A percentile compares a stretch with the other conserved stretches of the same genome.
These are phyloP conservation scores for Acorus calamus DNA, from an alignment of 106 monocot species.

Conservation along the genomic window DNA sequence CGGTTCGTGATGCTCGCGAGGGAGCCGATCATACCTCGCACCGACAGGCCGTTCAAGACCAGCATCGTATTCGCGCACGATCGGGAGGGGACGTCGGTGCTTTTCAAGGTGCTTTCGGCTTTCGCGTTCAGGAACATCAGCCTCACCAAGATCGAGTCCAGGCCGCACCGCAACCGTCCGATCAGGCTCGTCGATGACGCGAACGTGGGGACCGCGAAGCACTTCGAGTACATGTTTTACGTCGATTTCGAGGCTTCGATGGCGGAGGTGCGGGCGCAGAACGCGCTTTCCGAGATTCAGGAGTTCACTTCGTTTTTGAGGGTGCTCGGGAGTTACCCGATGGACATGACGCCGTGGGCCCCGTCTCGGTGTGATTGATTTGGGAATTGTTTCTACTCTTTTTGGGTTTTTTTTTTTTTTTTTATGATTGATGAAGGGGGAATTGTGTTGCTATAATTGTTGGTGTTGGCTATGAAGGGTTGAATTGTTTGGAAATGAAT, in stretches of 20 bases:
- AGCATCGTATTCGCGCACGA: slow-evolving; percentile 41
- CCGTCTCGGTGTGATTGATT: too few relatives aligned
- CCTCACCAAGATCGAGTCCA: slow-evolving; percentile 62
- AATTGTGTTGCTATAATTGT: too few relatives aligned
- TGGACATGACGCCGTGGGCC: slow-evolving; percentile 42
- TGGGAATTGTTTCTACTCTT: too few relatives aligned
- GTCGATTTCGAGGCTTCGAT: slow-evolving; percentile 45
- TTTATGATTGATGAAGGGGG: too few relatives aligned
- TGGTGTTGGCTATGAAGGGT: too few relatives aligned
- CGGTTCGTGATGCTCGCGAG: slow-evolving; percentile 40
- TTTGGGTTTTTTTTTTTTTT: too few relatives aligned
- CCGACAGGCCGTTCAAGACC: slow-evolving; percentile 36
- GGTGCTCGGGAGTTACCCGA: slow-evolving; percentile 47
- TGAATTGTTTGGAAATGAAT: too few relatives aligned
- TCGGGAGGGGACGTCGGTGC: slow-evolving; percentile 28
- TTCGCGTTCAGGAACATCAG: slow-evolving; percentile 51
- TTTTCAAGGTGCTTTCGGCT: slow-evolving; percentile 57
- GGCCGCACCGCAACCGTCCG: slow-evolving; percentile 49
- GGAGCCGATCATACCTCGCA: slow-evolving; percentile 32
- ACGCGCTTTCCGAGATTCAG: slow-evolving; percentile 46
- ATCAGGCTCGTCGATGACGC: slow-evolving; percentile 45
- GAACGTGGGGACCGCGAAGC: slow-evolving; percentile 44
- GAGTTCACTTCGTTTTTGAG: slow-evolving; percentile 47
- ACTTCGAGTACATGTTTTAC: slow-evolving; percentile 57
- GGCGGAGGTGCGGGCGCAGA: slow-evolving; percentile 40